A percentile compares a stretch with the other conserved stretches of the same genome.
Conservation (phyloP, 768 basidiomycete species). For the Lactarius indigo region DNA sequence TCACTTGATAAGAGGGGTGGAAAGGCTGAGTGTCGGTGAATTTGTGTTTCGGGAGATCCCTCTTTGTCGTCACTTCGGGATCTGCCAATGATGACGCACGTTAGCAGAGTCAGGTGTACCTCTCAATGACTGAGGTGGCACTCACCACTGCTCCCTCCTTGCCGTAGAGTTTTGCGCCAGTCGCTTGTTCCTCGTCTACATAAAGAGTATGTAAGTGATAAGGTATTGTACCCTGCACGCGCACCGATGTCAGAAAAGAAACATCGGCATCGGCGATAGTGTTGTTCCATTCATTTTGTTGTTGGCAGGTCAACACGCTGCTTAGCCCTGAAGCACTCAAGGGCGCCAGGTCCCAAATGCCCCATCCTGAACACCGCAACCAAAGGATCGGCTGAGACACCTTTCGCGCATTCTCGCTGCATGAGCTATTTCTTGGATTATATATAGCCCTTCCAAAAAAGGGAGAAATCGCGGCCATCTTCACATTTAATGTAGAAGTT, state of each 20-base stretch:
- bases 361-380: constrained; percentile 48
- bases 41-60: constrained; percentile 54
- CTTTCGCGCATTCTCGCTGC: constrained; percentile 37
- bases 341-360: constrained; percentile 44
- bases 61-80: constrained; percentile 37
- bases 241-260: constrained; percentile 3
- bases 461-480: constrained; percentile 29
- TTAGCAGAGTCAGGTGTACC: neutral
- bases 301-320: constrained; percentile 39
- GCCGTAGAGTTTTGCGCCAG: constrained; percentile 24
- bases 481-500: too few relatives aligned
- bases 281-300: constrained; percentile 32
- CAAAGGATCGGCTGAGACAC: constrained; percentile 41
- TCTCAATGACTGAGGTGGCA: neutral
- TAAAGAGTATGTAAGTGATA: constrained; percentile 21
- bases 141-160: constrained; percentile 26
- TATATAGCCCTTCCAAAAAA: constrained; percentile 13
- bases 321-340: constrained; percentile 31
- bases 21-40: constrained; percentile 34
- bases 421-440: neutral
- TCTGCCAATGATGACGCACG: constrained; percentile 14
- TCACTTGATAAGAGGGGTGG: neutral
- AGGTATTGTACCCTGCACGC: constrained; percentile 20
- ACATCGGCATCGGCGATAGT: too few relatives aligned
- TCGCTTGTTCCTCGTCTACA: constrained; percentile 21